Percentiles rank a stretch among this genome's conserved stretches.
Conservation (phyloP, 2,329 filamentous ascomycete species). For the Trichoderma lentiforme region DNA sequence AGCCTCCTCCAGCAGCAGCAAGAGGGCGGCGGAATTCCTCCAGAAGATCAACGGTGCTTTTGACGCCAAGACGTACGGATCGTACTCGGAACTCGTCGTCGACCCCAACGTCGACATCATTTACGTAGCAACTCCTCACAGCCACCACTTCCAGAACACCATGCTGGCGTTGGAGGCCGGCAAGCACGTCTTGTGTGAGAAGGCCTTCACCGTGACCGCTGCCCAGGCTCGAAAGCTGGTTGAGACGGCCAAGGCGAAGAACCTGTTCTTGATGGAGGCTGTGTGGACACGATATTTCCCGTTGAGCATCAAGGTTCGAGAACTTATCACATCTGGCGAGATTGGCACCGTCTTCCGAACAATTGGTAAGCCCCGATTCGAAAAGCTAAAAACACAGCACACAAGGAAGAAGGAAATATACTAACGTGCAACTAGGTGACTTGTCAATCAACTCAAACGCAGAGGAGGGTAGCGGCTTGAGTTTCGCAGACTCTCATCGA, state of each 20-base stretch:
- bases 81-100: slow-evolving; percentile 75
- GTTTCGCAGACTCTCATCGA: slow-evolving; percentile 61
- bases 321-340: slow-evolving; percentile 55
- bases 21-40: slow-evolving; percentile 70
- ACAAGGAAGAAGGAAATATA: background rate
- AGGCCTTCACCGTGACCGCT: slow-evolving; percentile 82
- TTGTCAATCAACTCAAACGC: slow-evolving; percentile 58
- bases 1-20: slow-evolving; percentile 70
- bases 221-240: slow-evolving; percentile 70
- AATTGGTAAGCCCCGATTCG: slow-evolving; percentile 36
- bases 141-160: slow-evolving; percentile 87
- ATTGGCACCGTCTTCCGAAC: slow-evolving; percentile 62
- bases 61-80: slow-evolving; percentile 70
- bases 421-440: slow-evolving; percentile 43
- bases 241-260: slow-evolving; percentile 68
- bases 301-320: slow-evolving; percentile 69
- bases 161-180: slow-evolving; percentile 80
- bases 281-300: slow-evolving; percentile 92
- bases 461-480: slow-evolving; percentile 46
- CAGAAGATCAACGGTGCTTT: slow-evolving; percentile 65
- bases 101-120: slow-evolving; percentile 79
- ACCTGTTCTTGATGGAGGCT: slow-evolving; percentile 77
- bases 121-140: slow-evolving; percentile 88
- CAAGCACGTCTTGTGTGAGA: slow-evolving; percentile 89
- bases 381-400: background rate